These are phyloP conservation scores for Colletotrichum higginsianum DNA, from an alignment of 2,329 filamentous ascomycete species.

Conservation along the genomic window DNA sequence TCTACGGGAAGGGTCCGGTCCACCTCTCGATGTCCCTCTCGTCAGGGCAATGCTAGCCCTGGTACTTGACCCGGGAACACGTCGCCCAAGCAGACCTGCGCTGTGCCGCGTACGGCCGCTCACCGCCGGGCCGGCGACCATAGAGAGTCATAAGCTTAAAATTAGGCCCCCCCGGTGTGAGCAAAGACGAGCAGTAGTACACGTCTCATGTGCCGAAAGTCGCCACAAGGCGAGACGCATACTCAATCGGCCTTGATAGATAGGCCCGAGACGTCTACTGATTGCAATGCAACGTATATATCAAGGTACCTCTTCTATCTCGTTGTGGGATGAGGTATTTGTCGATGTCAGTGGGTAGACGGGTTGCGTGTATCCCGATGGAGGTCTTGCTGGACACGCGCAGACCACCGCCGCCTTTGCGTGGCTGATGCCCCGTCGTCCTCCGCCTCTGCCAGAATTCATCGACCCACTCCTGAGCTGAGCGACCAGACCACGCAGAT, in stretches of 20 bases:
- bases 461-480: background rate
- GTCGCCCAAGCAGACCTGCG: constrained; percentile 14
- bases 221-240: background rate
- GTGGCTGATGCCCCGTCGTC: constrained; percentile 4
- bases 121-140: constrained; percentile 26
- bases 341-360: background rate
- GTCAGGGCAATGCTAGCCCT: constrained; percentile 31
- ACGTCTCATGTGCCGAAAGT: constrained; percentile 18
- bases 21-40: constrained; percentile 7
- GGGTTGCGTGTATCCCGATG: constrained; percentile 20
- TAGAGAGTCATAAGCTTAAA: constrained; percentile 27
- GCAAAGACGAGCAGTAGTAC: constrained; percentile 17
- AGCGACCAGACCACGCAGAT: constrained; percentile 6
- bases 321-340: background rate
- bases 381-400: constrained; percentile 31
- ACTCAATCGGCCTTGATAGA: background rate
- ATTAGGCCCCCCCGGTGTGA: background rate
- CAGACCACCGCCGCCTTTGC: constrained; percentile 6
- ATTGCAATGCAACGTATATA: background rate
- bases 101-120: background rate
- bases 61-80: constrained; percentile 22
- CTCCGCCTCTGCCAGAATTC: background rate
- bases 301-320: background rate
- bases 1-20: constrained; percentile 22
- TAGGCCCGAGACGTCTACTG: background rate